Base-by-base conservation (phyloP, 1,284 basidiomycete species). In the Microbotryum silenes-acaulis region DNA sequence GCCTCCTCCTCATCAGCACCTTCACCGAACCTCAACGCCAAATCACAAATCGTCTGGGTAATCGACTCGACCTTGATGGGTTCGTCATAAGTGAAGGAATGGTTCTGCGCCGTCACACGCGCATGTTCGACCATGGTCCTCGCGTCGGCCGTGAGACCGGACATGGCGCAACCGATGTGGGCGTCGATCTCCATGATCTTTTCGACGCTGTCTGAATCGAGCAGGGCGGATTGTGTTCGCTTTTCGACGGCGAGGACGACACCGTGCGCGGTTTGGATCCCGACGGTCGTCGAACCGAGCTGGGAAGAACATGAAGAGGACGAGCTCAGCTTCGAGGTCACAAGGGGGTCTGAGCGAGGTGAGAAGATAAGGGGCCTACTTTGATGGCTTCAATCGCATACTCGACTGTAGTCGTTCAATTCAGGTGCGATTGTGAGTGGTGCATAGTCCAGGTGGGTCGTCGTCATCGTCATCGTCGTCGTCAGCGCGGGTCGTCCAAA, bases 41-140 rank as follows among this genome's bases (percentile, higher is more conserved):
- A 80, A 81, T 98, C 96, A 77, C 93, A 97, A 48, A 98, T 92
- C 0, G 94, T 91, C 80, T 98, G 96, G 3, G 96, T 97, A 60
- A 86, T 91, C 74, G 89, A 92, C 80, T 97, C 93, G 60, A 98
- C 91, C 74, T 91, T 91, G 79, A 99, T 98, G 71, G 78, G 81
- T 78, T 99, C 96, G 79, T 99, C 90, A 75, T 96, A 98, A 7
- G 90, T 96, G 79, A 98, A 99, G 1, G 85, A 78, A 77, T 99
- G 96, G 79, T 94, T 97, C 68, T 75, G 75, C 27, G 77, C 86
- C 78, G 94, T 97, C 60, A 97, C 91, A 63, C 94, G 85, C n/a
- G 94, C 96, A 76, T 98, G 96, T 81, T 99, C 96, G 76, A 99
- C 91, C 90, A 98, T 99, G 51, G 96, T 99, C 69, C 96, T 84